These are phyloP conservation scores for Russula foetens DNA, from an alignment of 768 basidiomycete species.

Conservation along the genomic window DNA sequence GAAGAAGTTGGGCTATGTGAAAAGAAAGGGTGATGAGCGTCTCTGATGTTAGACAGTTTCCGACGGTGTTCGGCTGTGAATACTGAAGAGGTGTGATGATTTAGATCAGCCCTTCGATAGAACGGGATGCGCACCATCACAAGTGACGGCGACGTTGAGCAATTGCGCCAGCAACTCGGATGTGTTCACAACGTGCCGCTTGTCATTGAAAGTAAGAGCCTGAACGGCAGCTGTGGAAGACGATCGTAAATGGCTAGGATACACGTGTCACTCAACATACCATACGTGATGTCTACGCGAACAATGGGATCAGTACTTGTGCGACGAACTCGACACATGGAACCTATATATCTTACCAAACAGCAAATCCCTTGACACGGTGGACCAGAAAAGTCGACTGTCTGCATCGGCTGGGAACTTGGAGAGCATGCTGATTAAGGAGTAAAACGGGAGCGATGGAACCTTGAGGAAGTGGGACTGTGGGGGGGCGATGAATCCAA, in stretches of 20 bases:
- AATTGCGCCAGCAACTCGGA: constrained; percentile 15
- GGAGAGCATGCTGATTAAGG: constrained; percentile 61
- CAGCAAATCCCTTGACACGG: constrained; percentile 50
- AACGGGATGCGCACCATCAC: constrained; percentile 7
- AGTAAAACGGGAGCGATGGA: constrained; percentile 72
- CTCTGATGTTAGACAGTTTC: constrained; percentile 6
- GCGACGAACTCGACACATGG: not conserved
- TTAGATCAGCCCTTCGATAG: not conserved
- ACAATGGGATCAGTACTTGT: not conserved
- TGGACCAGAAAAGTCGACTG: constrained; percentile 68
- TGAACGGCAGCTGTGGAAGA: constrained; percentile 16
- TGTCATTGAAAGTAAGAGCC: constrained; percentile 15
- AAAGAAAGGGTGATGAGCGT: constrained; percentile 11
- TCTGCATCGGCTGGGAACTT: constrained; percentile 77
- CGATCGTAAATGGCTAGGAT: not conserved
- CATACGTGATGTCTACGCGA: constrained; percentile 14
- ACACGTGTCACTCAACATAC: not conserved
- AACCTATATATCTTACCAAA: constrained; percentile 42
- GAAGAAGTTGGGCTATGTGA: constrained; percentile 17
- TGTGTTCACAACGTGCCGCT: constrained; percentile 3
- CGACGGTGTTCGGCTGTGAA: constrained; percentile 18
- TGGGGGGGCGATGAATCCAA: not conserved
- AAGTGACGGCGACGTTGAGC: constrained; percentile 11
- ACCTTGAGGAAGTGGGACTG: constrained; percentile 86
- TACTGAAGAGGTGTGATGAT: not conserved